Conservation (phyloP, 176 grass and related monocot species). For the Rhynchospora pubera region DNA sequence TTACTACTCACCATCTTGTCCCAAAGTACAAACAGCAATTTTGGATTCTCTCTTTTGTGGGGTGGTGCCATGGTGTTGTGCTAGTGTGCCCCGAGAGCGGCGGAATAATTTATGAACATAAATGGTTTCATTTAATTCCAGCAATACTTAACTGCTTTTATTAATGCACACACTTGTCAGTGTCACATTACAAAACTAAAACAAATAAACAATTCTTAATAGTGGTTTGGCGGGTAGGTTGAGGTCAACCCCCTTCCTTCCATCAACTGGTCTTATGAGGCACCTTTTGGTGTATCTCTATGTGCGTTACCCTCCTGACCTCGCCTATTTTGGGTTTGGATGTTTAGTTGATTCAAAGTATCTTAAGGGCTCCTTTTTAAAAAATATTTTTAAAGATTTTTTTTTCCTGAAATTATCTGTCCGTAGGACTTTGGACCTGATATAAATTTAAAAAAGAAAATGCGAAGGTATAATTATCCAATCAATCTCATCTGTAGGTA, state of each 20-base stretch:
- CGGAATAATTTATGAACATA: not conserved
- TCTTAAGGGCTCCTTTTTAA: not conserved
- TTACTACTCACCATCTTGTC: not conserved
- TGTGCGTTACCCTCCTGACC: not conserved
- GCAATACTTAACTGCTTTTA: not conserved
- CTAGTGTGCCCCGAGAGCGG: not conserved
- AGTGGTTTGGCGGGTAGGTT: constrained; percentile 1
- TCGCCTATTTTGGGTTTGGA: not conserved
- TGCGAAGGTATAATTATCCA: not conserved
- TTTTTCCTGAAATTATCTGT: not conserved
- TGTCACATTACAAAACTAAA: not conserved
- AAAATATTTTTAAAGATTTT: not conserved
- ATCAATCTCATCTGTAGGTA: not conserved
- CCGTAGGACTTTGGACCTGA: not conserved
- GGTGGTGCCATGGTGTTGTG: not conserved
- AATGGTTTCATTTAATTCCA: not conserved
- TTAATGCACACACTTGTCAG: not conserved
- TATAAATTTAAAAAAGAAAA: not conserved
- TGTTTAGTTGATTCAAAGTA: no score
- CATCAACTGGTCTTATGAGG: not conserved
- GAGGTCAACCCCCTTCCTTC: not conserved
- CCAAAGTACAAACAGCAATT: not conserved
- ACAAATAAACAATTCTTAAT: constrained; percentile 1
- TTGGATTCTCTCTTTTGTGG: not conserved
- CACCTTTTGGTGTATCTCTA: not conserved